Conservation (phyloP, 2,329 filamentous ascomycete genomes). For the Fusarium sp. region DNA sequence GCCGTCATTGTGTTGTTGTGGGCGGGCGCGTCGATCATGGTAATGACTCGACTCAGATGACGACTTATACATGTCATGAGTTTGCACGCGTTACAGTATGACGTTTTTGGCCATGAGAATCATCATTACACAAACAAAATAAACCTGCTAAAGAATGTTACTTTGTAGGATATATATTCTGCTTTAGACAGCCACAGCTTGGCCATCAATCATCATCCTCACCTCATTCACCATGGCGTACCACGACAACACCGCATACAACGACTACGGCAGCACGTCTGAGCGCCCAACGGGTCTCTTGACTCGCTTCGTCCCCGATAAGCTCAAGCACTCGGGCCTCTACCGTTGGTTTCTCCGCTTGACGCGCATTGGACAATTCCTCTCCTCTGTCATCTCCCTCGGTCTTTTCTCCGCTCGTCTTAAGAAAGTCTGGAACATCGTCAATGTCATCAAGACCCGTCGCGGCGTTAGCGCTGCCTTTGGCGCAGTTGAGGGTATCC, state of each 20-base stretch:
- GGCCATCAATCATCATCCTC: background rate
- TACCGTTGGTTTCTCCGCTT: conserved; percentile 38
- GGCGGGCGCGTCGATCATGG: background rate
- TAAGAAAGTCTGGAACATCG: conserved; percentile 15
- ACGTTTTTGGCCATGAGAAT: background rate
- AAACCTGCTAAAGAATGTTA: background rate
- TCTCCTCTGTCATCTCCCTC: conserved; percentile 27
- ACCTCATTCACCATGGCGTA: conserved; percentile 1
- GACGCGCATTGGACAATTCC: conserved; percentile 25
- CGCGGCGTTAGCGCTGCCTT: conserved; percentile 22
- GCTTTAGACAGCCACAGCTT: background rate
- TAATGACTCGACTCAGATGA: background rate
- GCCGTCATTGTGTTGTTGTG: background rate
- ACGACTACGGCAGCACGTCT: conserved; percentile 11
- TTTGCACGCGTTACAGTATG: too few species aligned
- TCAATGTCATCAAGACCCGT: conserved; percentile 23
- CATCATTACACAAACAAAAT: background rate
- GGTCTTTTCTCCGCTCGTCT: conserved; percentile 30
- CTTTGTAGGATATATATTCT: background rate
- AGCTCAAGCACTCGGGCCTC: conserved; percentile 22
- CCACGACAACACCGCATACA: background rate
- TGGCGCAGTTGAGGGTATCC: conserved; percentile 35
- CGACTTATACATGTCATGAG: background rate
- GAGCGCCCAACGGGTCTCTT: conserved; percentile 7
- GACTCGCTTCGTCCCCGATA: conserved; percentile 22